Base-by-base conservation (phyloP, 2,329 filamentous ascomycete species). In the Talaromyces pinophilus region DNA sequence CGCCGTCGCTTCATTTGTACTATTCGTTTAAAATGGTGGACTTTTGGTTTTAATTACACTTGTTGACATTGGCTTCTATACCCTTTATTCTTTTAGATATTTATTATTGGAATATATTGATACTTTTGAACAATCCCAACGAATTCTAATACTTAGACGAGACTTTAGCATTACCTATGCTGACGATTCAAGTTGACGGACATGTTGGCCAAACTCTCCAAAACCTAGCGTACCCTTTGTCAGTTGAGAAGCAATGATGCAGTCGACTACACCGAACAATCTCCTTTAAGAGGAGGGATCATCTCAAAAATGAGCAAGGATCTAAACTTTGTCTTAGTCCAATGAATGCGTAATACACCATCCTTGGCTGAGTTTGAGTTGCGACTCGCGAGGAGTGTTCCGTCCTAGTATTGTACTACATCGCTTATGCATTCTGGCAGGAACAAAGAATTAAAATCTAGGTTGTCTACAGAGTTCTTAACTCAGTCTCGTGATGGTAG, bases 11-110 rank as follows among this genome's bases (percentile, higher is more conserved):
- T 38, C 19, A 15, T 15, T 64, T 30, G 50, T 54, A 22, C 3
- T 67, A 13, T 61, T 67, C 35, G 7, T 67, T 63, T 67, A 61
- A 40, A 62, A 38, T 46, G 38, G 25, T 40, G 40, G 30, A 46
- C 33, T 57, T 54, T 40, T 8, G 6, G 30, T 8, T 8, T 40
- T 40, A 40, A 57, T 15, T 25, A 38, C n/a, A 22, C 40, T n/a
- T 25, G 25, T 57, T n/a, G n/a, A 35, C 33, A 38, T 57, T 38
- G n/a, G 33, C 33, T 60, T 46, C 28, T 60, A 44, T 60, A 60
- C 38, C 57, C 40, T 28, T 60, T 17, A 44, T 60, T 35, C 40
- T 54, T 30, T 52, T 64, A 55, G 46, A 42, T 55, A 28, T 25
- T 54, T 63, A 30, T 64, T 64, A 30, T 64, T 57, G 62, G 42